These are phyloP conservation scores for Monosporascus sp. DNA, from an alignment of 2,329 filamentous ascomycete species.

Conservation along the genomic window DNA sequence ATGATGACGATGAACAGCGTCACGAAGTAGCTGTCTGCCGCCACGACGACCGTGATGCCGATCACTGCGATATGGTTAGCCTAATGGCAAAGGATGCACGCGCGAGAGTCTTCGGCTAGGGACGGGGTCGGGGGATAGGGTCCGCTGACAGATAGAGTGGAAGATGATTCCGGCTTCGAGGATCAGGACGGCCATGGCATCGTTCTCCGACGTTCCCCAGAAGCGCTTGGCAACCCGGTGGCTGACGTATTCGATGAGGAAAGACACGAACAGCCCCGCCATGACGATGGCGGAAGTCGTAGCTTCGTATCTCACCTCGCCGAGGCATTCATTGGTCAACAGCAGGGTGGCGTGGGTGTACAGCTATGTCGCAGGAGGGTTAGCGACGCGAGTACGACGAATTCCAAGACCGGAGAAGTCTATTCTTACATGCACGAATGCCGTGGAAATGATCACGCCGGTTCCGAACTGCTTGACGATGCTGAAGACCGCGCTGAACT, in stretches of 20 bases:
- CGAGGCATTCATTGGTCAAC: slow-evolving; percentile 66
- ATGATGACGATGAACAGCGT: slow-evolving; percentile 63
- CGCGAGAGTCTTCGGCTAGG: too few relatives aligned
- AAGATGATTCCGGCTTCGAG: slow-evolving; percentile 72
- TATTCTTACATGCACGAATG: slow-evolving; percentile 57
- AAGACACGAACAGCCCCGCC: slow-evolving; percentile 68
- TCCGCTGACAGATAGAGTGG: slow-evolving; percentile 58
- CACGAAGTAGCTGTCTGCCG: slow-evolving; percentile 49
- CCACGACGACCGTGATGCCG: slow-evolving; percentile 57
- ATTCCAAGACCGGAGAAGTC: not conserved
- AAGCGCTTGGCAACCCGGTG: slow-evolving; percentile 47
- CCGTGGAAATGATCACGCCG: slow-evolving; percentile 66
- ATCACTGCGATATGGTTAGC: slow-evolving; percentile 41
- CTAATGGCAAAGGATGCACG: not conserved
- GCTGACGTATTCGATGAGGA: slow-evolving; percentile 63
- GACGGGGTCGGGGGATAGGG: not conserved
- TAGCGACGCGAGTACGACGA: not conserved
- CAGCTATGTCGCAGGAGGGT: slow-evolving; percentile 41
- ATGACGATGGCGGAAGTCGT: slow-evolving; percentile 67
- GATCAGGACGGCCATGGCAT: slow-evolving; percentile 55
- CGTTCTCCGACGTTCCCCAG: slow-evolving; percentile 6
- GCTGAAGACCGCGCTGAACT: slow-evolving; percentile 47
- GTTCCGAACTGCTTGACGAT: slow-evolving; percentile 70
- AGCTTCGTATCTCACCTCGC: slow-evolving; percentile 59
- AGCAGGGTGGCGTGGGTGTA: slow-evolving; percentile 68